Evolutionary conservation across 768 basidiomycete species (phyloP).

Genomic region (Pleurotus pulmonarius): DNA sequence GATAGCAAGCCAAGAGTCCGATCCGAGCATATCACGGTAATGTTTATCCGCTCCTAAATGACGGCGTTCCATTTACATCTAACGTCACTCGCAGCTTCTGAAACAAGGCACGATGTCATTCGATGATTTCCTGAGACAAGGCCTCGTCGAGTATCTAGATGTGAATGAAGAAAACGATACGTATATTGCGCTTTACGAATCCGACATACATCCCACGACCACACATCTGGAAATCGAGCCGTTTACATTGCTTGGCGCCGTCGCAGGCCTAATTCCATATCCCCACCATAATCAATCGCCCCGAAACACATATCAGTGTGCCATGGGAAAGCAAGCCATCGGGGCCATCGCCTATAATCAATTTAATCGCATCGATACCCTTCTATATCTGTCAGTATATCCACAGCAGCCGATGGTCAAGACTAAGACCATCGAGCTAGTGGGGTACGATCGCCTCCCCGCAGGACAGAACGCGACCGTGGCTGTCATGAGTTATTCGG

Average conservation of each 20-base stretch:
- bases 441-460: slow-evolving; percentile 94
- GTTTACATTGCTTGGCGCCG: slow-evolving; percentile 95
- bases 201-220: slow-evolving; percentile 73
- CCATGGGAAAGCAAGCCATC: slow-evolving; percentile 99
- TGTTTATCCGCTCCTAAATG: slow-evolving; percentile 17
- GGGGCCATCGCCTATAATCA: slow-evolving; percentile 99
- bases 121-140: slow-evolving; percentile 89
- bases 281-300: slow-evolving; percentile 99
- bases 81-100: slow-evolving; percentile 50
- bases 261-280: slow-evolving; percentile 97
- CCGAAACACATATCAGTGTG: slow-evolving; percentile 98
- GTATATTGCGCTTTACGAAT: slow-evolving; percentile 91
- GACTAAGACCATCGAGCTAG: slow-evolving; percentile 95
- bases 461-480: slow-evolving; percentile 98
- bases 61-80: slow-evolving; percentile 5
- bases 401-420: slow-evolving; percentile 99
- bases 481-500: slow-evolving; percentile 98
- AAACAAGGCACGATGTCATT: slow-evolving; percentile 79
- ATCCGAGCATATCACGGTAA: slow-evolving; percentile 74
- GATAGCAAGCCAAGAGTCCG: slow-evolving; percentile 72
- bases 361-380: slow-evolving; percentile 94
- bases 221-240: slow-evolving; percentile 99
- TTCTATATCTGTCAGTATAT: slow-evolving; percentile 96
- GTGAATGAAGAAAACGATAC: slow-evolving; percentile 99
- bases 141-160: slow-evolving; percentile 96